Conservation (phyloP, 192 early-diverging fungal species). For the Backusella tuberculispora region DNA sequence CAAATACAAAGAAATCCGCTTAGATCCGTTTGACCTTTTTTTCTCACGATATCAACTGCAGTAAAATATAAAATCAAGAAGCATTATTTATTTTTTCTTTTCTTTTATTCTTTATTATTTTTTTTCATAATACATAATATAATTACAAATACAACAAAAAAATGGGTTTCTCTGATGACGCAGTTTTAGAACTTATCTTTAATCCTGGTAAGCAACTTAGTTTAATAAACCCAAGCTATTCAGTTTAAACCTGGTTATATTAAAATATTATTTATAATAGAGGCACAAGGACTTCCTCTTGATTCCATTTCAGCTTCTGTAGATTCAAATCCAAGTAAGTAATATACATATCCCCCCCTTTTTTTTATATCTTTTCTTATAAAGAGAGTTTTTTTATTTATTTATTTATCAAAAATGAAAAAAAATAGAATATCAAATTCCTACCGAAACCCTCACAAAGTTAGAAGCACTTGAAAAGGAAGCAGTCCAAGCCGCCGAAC, state of each 20-base stretch:
- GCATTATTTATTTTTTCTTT: background rate
- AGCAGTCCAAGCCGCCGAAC: conserved; percentile 47
- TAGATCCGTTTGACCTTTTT: conserved; percentile 11
- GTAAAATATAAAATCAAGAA: background rate
- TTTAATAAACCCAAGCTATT: background rate
- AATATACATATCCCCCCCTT: background rate
- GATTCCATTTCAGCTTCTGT: conserved; percentile 29
- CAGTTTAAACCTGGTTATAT: background rate
- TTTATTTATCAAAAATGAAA: no score
- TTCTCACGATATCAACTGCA: conserved; percentile 17
- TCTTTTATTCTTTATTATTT: background rate
- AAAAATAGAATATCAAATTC: background rate
- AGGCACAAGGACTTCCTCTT: conserved; percentile 38
- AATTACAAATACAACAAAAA: background rate
- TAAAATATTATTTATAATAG: background rate
- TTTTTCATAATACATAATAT: background rate
- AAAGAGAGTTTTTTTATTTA: no score
- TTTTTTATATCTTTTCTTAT: background rate
- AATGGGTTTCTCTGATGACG: conserved; percentile 34
- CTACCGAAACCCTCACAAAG: conserved; percentile 33
- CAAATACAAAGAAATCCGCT: background rate
- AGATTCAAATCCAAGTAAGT: conserved; percentile 30
- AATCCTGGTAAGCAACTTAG: conserved; percentile 33
- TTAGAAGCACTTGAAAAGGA: conserved; percentile 46
- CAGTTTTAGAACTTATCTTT: conserved; percentile 40